Evolutionary conservation across 1,284 basidiomycete genomes (phyloP), one percentile per base, ranked within the genome.

Genomic region (Melampsora americana): DNA sequence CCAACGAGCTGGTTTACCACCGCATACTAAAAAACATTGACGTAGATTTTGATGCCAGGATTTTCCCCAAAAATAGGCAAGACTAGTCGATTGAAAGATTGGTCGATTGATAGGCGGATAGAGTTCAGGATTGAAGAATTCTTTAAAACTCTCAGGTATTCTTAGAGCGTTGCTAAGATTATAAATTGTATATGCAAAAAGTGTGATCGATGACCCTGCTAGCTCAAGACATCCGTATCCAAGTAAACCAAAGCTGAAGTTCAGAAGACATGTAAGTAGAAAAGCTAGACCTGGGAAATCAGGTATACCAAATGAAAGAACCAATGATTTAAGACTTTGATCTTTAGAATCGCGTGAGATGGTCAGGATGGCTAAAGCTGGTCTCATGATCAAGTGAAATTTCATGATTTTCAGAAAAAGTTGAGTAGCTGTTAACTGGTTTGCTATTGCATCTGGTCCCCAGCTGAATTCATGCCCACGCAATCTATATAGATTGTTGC

Each of bases 401-500:
- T 61, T 42, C 2, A 35, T 35, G 16, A 72, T 11, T 42, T 56
- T n/a, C 0, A 72, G 46, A 11, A 72, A 11, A 9, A 48, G 20
- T 39, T 46, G 28, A 4, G 20, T 18, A 16, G 64, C 50, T 12
- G 60, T 30, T 18, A n/a, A 39, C 20, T 48, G 20, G 28, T 65
- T 72, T 35, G 46, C 70, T 65, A 50, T 62, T 42, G 28, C 32
- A 20, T 59, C 46, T 16, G 61, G 44, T 20, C 46, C 61, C 70
- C 70, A 72, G 46, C 59, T 61, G 44, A 56, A 71, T 65, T 61
- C 39, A 9, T 64, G 53, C 39, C 70, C 70, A 16, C 70, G 61
- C 26, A n/a, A 14, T 26, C 70, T 72, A 32, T 72, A 32, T 42
- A 12, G 5, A 42, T 42, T 1, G 11, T 12, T n/a, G n/a, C 28